Base-by-base conservation (phyloP, 2,329 filamentous ascomycete species). In the Colletotrichum somersetense region DNA sequence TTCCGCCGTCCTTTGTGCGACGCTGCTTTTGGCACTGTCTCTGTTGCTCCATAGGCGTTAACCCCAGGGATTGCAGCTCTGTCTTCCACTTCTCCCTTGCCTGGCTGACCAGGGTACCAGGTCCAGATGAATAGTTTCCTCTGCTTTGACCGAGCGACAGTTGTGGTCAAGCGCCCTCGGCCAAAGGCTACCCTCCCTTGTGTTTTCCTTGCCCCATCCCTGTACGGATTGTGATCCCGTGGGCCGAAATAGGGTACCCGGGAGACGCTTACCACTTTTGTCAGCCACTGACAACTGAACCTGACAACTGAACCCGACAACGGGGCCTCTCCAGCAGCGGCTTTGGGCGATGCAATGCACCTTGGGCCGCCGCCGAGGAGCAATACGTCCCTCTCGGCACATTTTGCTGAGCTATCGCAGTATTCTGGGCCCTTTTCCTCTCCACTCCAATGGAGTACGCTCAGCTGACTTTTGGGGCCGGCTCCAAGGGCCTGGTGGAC, bases 401-500 rank as follows among this genome's bases (percentile, higher is more conserved):
- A 33, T 26, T 38, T 46, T 10, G 33, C 35, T 56, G 40, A 62
- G 52, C 38, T 50, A n/a, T 26, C 63, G 20, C 58, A 38, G 66
- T 56, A 66, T 69, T 72, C 69, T 72, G 69, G 69, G 69, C 66
- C 56, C 48, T 48, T 48, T 33, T 33, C 55, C 55, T 69, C 69
- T 50, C 69, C 69, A 72, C 69, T 53, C n/a, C 2, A 14, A 64
- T 38, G 69, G 66, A 55, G 52, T 59, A 48, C 53, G 26, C 64
- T 69, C 59, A 69, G 69, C 59, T 59, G 58, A 53, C 18, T 68
- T 68, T 30, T 68, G 58, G 58, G 30, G 40, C 65, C 52, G 59
- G 64, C 65, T 68, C 69, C 65, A 63, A 68, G 46, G 53, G 65
- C 65, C 58, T 35, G 69, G 69, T 64, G 69, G 69, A 18, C 65